phyloP scores from a whole-genome alignment of 1,284 basidiomycete species.

The Pulveroboletus sp. region DNA sequence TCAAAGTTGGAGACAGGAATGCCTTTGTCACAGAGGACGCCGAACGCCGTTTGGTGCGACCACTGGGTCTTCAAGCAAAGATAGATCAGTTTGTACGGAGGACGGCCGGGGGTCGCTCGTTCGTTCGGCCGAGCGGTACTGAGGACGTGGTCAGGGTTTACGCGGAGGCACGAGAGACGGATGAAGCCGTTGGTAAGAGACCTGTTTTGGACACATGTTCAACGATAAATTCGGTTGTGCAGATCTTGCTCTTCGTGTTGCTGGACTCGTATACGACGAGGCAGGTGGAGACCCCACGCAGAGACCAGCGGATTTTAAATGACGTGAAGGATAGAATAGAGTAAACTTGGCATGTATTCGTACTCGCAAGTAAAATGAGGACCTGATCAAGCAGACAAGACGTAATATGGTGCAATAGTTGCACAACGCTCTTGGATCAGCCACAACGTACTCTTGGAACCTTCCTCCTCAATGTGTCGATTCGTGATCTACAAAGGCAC shows the following conservation, averaged over 20 bases:
- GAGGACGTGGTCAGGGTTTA: conserved; percentile 99
- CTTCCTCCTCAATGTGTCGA: conserved; percentile 73
- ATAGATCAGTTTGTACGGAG: conserved; percentile 88
- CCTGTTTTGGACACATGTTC: not conserved
- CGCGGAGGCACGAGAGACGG: conserved; percentile 81
- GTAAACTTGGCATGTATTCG: not conserved
- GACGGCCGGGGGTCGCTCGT: conserved; percentile 79
- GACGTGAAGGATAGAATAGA: conserved; percentile 15
- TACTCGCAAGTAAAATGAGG: too few species aligned
- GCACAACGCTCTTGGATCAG: not conserved
- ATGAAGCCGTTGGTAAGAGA: conserved; percentile 80
- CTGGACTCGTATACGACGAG: conserved; percentile 80
- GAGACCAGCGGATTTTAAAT: conserved; percentile 72
- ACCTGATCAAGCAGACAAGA: too few species aligned
- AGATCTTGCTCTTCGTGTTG: conserved; percentile 84
- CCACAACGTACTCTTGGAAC: not conserved
- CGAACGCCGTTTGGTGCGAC: conserved; percentile 84
- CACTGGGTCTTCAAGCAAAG: conserved; percentile 80
- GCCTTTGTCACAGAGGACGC: conserved; percentile 93
- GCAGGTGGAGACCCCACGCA: conserved; percentile 67
- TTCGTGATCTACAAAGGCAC: conserved; percentile 92
- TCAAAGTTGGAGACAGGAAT: conserved; percentile 83
- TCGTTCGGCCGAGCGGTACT: conserved; percentile 96
- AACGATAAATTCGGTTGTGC: conserved; percentile 9
- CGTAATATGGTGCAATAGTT: conserved; percentile 24